Percentiles rank a stretch among this genome's conserved stretches.
Evolutionary conservation across 257 asterid species (phyloP).

Genomic region (Ligustrum vulgare): DNA sequence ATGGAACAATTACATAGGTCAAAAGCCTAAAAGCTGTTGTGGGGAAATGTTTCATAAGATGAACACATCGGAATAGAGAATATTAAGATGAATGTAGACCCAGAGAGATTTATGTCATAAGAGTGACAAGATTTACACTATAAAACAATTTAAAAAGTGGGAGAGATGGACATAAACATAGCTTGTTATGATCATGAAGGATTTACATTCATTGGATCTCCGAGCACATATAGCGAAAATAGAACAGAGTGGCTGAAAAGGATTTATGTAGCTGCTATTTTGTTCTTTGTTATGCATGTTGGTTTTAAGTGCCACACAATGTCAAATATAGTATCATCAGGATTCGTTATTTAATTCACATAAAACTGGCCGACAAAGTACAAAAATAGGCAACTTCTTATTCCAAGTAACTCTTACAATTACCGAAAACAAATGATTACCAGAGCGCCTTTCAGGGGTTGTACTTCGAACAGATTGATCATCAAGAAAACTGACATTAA

Average conservation of each 20-base stretch:
- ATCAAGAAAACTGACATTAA: slow-evolving; percentile 31
- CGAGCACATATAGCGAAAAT: background rate
- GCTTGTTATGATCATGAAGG: background rate
- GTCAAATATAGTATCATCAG: slow-evolving; percentile 21
- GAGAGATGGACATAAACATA: background rate
- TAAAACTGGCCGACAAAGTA: background rate
- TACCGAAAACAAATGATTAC: slow-evolving; percentile 39
- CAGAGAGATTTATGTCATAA: background rate
- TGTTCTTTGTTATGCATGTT: background rate
- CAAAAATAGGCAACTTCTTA: slow-evolving; percentile 7
- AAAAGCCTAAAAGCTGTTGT: too few species aligned
- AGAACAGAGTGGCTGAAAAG: background rate
- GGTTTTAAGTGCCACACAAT: background rate
- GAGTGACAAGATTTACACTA: background rate
- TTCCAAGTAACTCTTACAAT: background rate
- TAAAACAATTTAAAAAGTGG: background rate
- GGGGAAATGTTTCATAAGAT: too few species aligned
- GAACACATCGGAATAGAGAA: background rate
- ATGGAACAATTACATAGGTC: too few species aligned
- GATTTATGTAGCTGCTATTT: background rate
- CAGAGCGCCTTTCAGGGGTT: slow-evolving; percentile 60
- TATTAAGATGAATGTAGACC: background rate
- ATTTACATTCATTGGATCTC: background rate
- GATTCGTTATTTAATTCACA: slow-evolving; percentile 17
- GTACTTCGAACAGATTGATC: slow-evolving; percentile 41